A percentile compares a stretch with the other conserved stretches of the same genome.
Conservation (phyloP, 2,329 filamentous ascomycete genomes). For the Ophiostoma quercus region DNA sequence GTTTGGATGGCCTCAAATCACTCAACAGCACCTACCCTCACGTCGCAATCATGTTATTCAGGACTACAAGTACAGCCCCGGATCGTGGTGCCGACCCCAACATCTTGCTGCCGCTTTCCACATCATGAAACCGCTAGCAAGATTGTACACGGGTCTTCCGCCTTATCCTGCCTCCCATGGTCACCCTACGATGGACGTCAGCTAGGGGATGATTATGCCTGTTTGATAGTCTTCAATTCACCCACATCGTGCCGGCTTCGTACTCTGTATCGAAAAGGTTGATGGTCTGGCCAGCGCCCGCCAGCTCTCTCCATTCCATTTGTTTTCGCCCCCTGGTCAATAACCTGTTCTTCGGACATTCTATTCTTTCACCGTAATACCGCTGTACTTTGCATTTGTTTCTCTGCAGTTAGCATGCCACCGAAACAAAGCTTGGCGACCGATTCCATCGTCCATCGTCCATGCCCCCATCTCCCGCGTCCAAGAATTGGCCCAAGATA, state of each 20-base stretch:
- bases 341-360: background rate
- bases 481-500: background rate
- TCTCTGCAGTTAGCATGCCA: background rate
- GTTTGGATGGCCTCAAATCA: background rate
- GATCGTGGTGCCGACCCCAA: slow-evolving; percentile 8
- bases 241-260: background rate
- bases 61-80: slow-evolving; percentile 3
- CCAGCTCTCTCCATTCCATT: slow-evolving; percentile 8
- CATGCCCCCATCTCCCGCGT: background rate
- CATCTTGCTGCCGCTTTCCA: background rate
- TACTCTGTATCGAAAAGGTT: background rate
- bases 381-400: background rate
- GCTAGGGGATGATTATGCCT: background rate
- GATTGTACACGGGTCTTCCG: background rate
- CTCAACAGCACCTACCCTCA: background rate
- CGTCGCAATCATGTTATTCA: background rate
- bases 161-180: background rate
- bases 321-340: slow-evolving; percentile 6
- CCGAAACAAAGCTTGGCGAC: background rate
- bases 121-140: slow-evolving; percentile 3
- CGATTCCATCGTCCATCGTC: background rate
- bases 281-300: background rate
- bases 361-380: background rate
- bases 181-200: too few species aligned
- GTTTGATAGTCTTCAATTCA: background rate